phyloP scores from a whole-genome alignment of 2,329 filamentous ascomycete species.

The Fusarium mangiferae region DNA sequence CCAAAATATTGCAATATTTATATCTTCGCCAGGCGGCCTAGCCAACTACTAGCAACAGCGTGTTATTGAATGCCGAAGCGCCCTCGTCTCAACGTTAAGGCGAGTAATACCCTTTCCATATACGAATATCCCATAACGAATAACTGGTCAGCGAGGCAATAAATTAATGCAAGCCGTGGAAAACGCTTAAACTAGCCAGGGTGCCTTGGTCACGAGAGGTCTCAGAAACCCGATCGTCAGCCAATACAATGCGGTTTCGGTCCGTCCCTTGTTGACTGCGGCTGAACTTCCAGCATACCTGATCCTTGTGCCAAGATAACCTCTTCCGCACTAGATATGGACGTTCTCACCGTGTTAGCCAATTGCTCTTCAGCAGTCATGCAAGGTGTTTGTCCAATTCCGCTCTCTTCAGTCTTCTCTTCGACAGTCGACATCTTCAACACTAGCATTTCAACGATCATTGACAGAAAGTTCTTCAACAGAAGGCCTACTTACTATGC shows the following conservation, averaged over 20 bases:
- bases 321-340: neutral
- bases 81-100: neutral
- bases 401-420: neutral
- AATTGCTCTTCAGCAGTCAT: neutral
- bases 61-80: neutral
- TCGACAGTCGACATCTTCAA: neutral
- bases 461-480: neutral
- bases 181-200: neutral
- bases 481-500: neutral
- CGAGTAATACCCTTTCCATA: neutral
- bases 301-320: neutral
- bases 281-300: constrained; percentile 12
- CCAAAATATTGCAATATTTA: neutral
- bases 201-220: constrained; percentile 6
- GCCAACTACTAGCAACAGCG: neutral
- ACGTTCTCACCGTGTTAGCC: neutral
- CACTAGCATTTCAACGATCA: fast-evolving
- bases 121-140: constrained; percentile 11
- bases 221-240: neutral
- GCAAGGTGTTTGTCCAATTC: neutral
- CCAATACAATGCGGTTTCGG: constrained; percentile 22
- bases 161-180: no score
- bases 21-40: neutral
- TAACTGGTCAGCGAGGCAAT: neutral
- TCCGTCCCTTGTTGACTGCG: constrained; percentile 33